Base-by-base conservation (phyloP, 2,329 filamentous ascomycete species). In the Fusarium armeniacum region DNA sequence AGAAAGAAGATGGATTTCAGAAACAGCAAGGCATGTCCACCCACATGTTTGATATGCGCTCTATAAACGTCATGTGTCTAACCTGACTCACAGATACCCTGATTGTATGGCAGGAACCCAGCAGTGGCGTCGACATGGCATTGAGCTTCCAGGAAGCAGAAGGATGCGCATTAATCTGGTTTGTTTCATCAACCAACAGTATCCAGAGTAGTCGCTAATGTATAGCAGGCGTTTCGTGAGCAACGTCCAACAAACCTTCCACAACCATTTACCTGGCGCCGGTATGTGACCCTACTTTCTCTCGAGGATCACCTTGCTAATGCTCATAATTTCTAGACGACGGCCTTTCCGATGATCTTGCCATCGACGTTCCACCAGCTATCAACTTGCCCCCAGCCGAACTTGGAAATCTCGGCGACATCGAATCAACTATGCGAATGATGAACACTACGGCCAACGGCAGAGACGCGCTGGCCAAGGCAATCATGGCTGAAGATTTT, bases 61-160 rank as follows among this genome's bases (percentile, higher is more conserved):
- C 50, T 40, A 22, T 43, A 54, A 40, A 72, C 73, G 65, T 78
- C 61, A 47, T 59, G 65, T 70, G 65, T 70, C 69, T 76, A 69
- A 73, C 67, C 63, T 67, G 71, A 76, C 50, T 72, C 75, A 43
- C 80, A 97, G 95, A 98, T 80, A 99, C 96, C 5, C 88, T 99
- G 65, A 98, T 99, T 67, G 94, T 99, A 65, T 99, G 96, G 96
- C 98, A 95, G 40, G 96, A 98, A 78, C 88, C 90, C 6, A 81
- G 78, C 63, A 96, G 90, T 82, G 92, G 92, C 62, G 90, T 94
- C 58, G 96, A 99, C 78, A 98, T 99, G 96, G 96, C 96, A 44
- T 87, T 99, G 69, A 98, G 94, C 78, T 99, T 99, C 77, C 96
- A 99, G 80, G 96, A 99, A 82, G 91, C 94, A 4, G 96, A 98